Evolutionary conservation across 1,284 basidiomycete species (phyloP).

Genomic region (Malassezia sp.): DNA sequence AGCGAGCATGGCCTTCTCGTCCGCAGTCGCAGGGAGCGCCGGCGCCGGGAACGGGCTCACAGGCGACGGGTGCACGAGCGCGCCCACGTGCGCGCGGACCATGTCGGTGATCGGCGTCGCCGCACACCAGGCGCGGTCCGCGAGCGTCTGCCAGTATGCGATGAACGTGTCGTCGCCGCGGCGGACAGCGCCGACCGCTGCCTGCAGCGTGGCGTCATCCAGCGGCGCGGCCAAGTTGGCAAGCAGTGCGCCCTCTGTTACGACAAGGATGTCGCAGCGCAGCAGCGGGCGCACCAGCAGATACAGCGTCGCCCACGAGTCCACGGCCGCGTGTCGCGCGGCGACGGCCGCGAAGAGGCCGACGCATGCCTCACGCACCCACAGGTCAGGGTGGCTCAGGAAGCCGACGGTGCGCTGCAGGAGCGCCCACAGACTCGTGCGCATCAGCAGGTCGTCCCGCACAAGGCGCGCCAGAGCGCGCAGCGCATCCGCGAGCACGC

Average conservation of each 20-base stretch:
- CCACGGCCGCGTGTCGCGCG: constrained; percentile 56
- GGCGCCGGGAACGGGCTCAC: too few relatives aligned
- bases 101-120: neutral
- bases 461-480: constrained; percentile 71
- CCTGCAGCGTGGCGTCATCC: constrained; percentile 60
- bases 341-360: constrained; percentile 74
- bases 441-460: constrained; percentile 73
- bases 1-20: constrained; percentile 2
- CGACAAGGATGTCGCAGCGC: constrained; percentile 66
- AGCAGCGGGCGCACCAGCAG: constrained; percentile 76
- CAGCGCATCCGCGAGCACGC: constrained; percentile 77
- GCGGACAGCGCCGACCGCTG: constrained; percentile 53
- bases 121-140: neutral
- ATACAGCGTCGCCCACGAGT: constrained; percentile 93
- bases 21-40: neutral
- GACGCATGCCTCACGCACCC: constrained; percentile 88
- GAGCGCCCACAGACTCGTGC: constrained; percentile 85
- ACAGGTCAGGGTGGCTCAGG: constrained; percentile 87
- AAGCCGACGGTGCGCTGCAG: constrained; percentile 76
- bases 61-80: constrained; percentile 3
- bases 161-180: neutral
- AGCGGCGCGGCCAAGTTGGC: constrained; percentile 67
- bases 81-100: neutral
- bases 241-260: constrained; percentile 65
- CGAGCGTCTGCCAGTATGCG: neutral